phyloP scores from a whole-genome alignment of 192 early-diverging fungal genomes.

The Neocallimastix lanati region DNA sequence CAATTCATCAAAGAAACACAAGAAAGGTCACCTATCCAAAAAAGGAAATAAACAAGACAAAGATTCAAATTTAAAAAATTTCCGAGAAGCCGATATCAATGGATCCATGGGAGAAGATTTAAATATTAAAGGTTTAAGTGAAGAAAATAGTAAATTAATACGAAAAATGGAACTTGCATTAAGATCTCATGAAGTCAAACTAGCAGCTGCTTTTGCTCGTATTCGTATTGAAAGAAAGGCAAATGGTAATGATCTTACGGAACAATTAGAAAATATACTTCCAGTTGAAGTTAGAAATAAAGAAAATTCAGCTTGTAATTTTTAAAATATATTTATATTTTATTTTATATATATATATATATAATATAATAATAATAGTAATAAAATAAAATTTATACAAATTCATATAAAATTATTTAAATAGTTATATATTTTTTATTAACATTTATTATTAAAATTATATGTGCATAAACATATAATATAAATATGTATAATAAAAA shows the following conservation, averaged over 20 bases:
- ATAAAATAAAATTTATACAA: too few species aligned
- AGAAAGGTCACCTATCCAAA: background rate
- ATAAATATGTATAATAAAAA: too few species aligned
- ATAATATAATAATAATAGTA: too few species aligned
- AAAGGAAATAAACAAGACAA: background rate
- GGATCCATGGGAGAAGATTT: background rate
- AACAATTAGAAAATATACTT: conserved; percentile 28
- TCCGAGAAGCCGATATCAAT: background rate
- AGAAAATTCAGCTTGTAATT: conserved; percentile 23
- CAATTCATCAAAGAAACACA: background rate
- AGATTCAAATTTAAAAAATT: background rate
- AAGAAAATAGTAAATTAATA: conserved; percentile 10
- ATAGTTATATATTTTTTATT: too few species aligned
- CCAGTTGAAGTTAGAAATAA: conserved; percentile 20
- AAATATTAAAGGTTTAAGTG: background rate
- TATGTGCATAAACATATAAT: too few species aligned
- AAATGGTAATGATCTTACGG: conserved; percentile 11
- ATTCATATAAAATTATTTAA: too few species aligned
- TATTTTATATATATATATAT: too few species aligned
- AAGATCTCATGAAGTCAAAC: conserved; percentile 13
- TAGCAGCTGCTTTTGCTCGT: conserved; percentile 28
- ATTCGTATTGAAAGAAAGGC: conserved; percentile 24
- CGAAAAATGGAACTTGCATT: conserved; percentile 15
- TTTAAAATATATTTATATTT: too few species aligned
- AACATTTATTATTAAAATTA: too few species aligned